Evolutionary conservation across 2,329 filamentous ascomycete genomes (phyloP).

Genomic region (Colletotrichum camelliae): DNA sequence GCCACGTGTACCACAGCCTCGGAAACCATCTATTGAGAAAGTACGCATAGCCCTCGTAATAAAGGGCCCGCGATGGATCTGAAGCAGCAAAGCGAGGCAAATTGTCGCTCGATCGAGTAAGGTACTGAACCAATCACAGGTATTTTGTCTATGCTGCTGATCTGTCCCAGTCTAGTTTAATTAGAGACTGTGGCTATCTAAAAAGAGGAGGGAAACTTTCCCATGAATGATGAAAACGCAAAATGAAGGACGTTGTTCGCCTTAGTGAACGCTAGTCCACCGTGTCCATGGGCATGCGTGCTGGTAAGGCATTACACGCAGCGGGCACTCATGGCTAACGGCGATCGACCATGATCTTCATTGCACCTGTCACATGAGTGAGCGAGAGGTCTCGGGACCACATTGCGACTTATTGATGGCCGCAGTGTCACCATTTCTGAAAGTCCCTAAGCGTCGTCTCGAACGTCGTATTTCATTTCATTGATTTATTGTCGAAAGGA

Average conservation of each 20-base stretch:
- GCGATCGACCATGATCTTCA: neutral
- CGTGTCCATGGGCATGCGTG: neutral
- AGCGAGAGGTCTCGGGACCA: neutral
- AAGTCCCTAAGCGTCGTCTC: neutral
- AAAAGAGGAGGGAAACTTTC: neutral
- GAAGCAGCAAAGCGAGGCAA: neutral
- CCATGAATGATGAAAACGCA: neutral
- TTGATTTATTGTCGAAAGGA: no score
- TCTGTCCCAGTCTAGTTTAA: neutral
- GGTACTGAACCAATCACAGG: neutral
- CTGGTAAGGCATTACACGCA: neutral
- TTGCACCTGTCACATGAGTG: neutral
- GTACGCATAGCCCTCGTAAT: no score
- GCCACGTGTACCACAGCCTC: neutral
- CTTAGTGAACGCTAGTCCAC: neutral
- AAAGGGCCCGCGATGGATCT: neutral
- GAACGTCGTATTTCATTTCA: no score
- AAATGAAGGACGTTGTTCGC: neutral
- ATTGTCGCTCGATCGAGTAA: neutral
- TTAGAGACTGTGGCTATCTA: neutral
- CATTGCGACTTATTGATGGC: neutral
- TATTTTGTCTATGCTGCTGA: neutral
- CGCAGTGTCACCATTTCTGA: neutral
- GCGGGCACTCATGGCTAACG: neutral
- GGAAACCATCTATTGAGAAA: neutral